Base-by-base conservation (phyloP, 2,329 filamentous ascomycete genomes). In the Penicillium decumbens region DNA sequence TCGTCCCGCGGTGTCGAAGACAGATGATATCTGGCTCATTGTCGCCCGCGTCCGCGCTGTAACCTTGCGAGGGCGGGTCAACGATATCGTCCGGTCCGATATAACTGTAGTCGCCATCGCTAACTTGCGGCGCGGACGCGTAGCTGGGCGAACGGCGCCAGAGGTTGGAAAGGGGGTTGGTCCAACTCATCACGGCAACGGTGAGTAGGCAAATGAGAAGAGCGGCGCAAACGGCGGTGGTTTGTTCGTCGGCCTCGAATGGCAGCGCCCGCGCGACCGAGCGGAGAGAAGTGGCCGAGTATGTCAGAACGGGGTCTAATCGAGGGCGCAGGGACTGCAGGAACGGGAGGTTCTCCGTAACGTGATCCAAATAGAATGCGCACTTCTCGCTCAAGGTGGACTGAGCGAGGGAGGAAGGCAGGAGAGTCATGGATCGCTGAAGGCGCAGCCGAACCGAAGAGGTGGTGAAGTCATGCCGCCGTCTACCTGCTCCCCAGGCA, bases 1-100 rank as follows among this genome's bases (percentile, higher is more conserved):
- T 68, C 30, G 65, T 65, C 43, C 66, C 66, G 45, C 69, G 72
- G 56, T 76, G 71, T 47, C 68, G 70, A 33, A 77, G 64, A 27
- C 71, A 59, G 39, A 77, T 64, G 30, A 71, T 65, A 60, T 77
- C 75, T 1, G 75, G 75, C 24, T 64, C 66, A 24, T 60, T 54
- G 5, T 72, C 68, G 28, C 67, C 63, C 13, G 51, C 54, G 15
- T 28, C 42, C 1, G 49, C 55, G 9, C 44, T 46, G 7, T 46
- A 29, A 15, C 47, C 10, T 20, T 47, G 53, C 38, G 56, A 40
- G 4, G 61, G 53, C 4, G 58, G 57, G 24, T 65, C 59, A 15
- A 63, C 66, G 32, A 69, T 65, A 20, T 71, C 66, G 35, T 66
- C 66, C 3, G 62, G 60, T n/a, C 62, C 65, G 43, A 73, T 62